A percentile compares a stretch with the other conserved stretches of the same genome.
These are phyloP conservation scores for Raffaelea deltoideospora DNA, from an alignment of 2,329 filamentous ascomycete species.

Conservation along the genomic window DNA sequence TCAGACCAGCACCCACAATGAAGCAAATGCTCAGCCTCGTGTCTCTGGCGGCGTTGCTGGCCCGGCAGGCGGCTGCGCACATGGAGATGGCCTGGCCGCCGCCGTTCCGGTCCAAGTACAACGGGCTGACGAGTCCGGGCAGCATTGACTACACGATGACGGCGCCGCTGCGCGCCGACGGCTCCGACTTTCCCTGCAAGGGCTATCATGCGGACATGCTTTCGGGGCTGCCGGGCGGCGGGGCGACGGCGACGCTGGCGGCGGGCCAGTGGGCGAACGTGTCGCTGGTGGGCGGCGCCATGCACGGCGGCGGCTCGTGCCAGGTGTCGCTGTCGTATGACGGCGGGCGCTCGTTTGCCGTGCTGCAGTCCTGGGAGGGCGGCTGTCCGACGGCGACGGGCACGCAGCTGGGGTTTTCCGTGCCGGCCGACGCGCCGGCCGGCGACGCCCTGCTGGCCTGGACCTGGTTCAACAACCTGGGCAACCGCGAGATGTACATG, in stretches of 20 bases:
- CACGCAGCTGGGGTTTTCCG: slow-evolving; percentile 48
- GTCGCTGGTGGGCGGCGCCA: slow-evolving; percentile 45
- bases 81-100: slow-evolving; percentile 40
- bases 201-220: slow-evolving; percentile 30
- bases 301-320: slow-evolving; percentile 58
- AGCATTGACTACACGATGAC: slow-evolving; percentile 59
- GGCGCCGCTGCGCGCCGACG: slow-evolving; percentile 42
- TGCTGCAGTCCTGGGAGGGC: slow-evolving; percentile 44
- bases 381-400: slow-evolving; percentile 31
- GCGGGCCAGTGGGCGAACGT: slow-evolving; percentile 49
- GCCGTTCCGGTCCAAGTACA: slow-evolving; percentile 37
- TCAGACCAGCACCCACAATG: not conserved
- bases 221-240: slow-evolving; percentile 31
- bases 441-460: slow-evolving; percentile 52
- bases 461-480: slow-evolving; percentile 64
- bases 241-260: slow-evolving; percentile 42
- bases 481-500: slow-evolving; percentile 79
- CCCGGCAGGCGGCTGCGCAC: slow-evolving; percentile 26
- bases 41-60: not conserved
- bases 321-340: slow-evolving; percentile 66
- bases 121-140: slow-evolving; percentile 22
- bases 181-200: slow-evolving; percentile 64
- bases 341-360: slow-evolving; percentile 52
- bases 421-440: slow-evolving; percentile 46
- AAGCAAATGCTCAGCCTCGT: not conserved